Conservation (phyloP, 164 flowering plant genomes). For the Macadamia tetraphylla region DNA sequence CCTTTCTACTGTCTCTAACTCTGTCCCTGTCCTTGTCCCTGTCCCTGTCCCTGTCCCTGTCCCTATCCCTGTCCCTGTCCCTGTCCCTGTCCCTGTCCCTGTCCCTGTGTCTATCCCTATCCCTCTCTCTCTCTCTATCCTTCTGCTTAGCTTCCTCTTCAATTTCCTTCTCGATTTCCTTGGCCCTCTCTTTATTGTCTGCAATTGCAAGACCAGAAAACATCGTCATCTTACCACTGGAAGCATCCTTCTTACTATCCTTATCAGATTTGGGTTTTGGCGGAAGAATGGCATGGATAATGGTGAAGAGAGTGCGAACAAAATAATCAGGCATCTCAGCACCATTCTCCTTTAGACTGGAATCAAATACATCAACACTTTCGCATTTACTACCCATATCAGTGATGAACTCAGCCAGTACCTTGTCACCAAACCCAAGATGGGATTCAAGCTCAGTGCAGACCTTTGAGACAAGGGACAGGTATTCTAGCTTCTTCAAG, state of each 20-base stretch:
- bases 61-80: conserved; percentile 19
- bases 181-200: conserved; percentile 53
- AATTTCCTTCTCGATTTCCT: conserved; percentile 63
- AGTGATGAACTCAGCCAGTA: conserved; percentile 77
- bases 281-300: conserved; percentile 79
- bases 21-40: conserved; percentile 23
- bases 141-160: conserved; percentile 27
- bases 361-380: conserved; percentile 66
- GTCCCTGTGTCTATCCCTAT: too few relatives aligned
- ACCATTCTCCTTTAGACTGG: conserved; percentile 62
- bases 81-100: too few relatives aligned
- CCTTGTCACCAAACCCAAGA: conserved; percentile 68
- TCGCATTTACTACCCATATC: conserved; percentile 56
- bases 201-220: conserved; percentile 44
- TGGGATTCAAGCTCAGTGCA: conserved; percentile 79
- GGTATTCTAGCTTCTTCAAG: conserved; percentile 65
- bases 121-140: conserved; percentile 9
- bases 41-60: conserved; percentile 3
- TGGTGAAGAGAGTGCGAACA: conserved; percentile 63
- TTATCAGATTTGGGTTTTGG: conserved; percentile 33
- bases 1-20: conserved; percentile 15
- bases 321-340: conserved; percentile 93
- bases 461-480: conserved; percentile 86
- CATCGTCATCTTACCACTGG: conserved; percentile 23
- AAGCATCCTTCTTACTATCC: conserved; percentile 16